Evolutionary conservation across 2,329 filamentous ascomycete species (phyloP).

Genomic region (Plectosphaerella sp.): DNA sequence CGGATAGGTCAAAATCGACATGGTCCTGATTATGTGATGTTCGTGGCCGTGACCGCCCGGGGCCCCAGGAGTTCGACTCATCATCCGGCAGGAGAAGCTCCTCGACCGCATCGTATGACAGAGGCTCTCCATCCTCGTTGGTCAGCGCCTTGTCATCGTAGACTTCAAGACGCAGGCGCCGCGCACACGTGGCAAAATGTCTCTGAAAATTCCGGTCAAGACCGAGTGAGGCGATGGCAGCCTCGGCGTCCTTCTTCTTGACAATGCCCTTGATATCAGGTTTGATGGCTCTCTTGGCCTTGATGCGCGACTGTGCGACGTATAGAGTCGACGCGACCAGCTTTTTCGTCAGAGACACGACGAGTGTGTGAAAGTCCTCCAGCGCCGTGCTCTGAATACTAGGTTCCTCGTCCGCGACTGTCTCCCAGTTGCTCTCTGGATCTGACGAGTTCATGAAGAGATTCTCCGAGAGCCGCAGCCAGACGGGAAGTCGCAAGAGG

Average conservation of each 20-base stretch:
- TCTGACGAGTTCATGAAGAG: slow-evolving; percentile 72
- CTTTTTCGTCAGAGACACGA: slow-evolving; percentile 63
- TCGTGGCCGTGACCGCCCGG: too few relatives aligned
- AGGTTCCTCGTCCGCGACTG: slow-evolving; percentile 56
- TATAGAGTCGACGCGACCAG: slow-evolving; percentile 67
- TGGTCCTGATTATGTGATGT: background rate
- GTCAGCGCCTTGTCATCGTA: slow-evolving; percentile 21
- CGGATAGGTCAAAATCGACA: background rate
- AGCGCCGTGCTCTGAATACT: slow-evolving; percentile 71
- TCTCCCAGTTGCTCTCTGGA: slow-evolving; percentile 63
- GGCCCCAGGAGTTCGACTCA: background rate
- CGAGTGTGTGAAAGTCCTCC: slow-evolving; percentile 68
- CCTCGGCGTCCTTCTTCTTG: slow-evolving; percentile 39
- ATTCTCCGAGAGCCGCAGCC: slow-evolving; percentile 59
- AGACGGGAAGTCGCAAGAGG: slow-evolving; percentile 55
- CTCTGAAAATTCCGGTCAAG: slow-evolving; percentile 29
- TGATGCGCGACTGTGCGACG: slow-evolving; percentile 64
- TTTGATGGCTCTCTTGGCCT: slow-evolving; percentile 36
- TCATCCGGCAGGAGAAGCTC: slow-evolving; percentile 20
- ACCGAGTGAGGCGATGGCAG: slow-evolving; percentile 43
- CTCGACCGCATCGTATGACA: slow-evolving; percentile 42
- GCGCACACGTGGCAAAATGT: slow-evolving; percentile 45
- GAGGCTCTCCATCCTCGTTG: slow-evolving; percentile 16
- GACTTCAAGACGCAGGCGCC: slow-evolving; percentile 45
- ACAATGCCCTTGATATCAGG: slow-evolving; percentile 26